Evolutionary conservation across 1,284 basidiomycete genomes (phyloP), one percentile per base, ranked within the genome.

Genomic region (Melampsora americana): DNA sequence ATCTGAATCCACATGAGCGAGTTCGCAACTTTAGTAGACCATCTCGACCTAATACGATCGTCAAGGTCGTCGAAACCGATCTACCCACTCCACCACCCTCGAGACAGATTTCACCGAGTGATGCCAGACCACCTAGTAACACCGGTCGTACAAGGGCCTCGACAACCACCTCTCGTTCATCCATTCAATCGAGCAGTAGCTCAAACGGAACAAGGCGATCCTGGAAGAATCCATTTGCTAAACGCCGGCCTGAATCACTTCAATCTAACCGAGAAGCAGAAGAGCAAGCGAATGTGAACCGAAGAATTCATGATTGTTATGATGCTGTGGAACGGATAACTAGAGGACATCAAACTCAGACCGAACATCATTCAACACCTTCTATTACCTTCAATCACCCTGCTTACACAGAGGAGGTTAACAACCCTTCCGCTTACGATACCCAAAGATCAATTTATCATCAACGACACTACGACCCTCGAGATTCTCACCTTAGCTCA

Each of bases 1-100:
- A 4, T 9, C 5, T 3, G 35, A 35, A 42, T 5, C 56, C 53
- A 39, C 50, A n/a, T 18, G 48, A 39, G 11, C 20, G 46, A 30
- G n/a, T 56, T 35, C 35, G 35, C 26, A 71, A 71, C 69, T 71
- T 71, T 30, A 71, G 69, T 39, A 39, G 69, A 2, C 69, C 69
- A 11, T 2, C 62, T 14, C 60, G 60, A 61, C 44, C 69, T 2
- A 18, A 35, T 18, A 46, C 59, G 4, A 30, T 53, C 30, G 18
- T n/a, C 18, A 26, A 35, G 12, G 18, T 39, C 35, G 18, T 14
- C 1, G 16, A 20, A 2, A 28, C 35, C 56, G n/a, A 42, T 14
- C 9, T 28, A n/a, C 69, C 60, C 59, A 64, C 60, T 16, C 69
- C 60, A 16, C 60, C 69, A 12, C 44, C 48, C 46, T 71, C 69